phyloP scores from a whole-genome alignment of 768 basidiomycete genomes.

The Rhodotorula diobovata region DNA sequence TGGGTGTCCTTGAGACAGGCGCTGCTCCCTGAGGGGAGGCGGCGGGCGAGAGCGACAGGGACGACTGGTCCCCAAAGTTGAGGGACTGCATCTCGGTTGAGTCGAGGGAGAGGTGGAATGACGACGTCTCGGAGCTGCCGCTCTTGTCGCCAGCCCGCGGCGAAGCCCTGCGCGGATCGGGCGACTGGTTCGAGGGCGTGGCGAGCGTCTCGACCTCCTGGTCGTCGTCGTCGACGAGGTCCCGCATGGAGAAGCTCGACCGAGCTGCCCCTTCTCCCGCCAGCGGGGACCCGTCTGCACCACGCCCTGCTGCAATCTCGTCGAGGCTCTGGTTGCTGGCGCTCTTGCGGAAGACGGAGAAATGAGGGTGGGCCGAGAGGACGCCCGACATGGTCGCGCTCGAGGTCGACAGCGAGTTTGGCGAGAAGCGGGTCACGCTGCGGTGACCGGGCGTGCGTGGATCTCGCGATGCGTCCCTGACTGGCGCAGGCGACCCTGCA shows the following conservation, averaged over 20 bases:
- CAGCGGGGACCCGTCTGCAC: neutral
- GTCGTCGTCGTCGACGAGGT: neutral
- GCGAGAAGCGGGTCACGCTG: neutral
- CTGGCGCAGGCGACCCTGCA: neutral
- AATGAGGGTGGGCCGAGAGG: conserved; percentile 31
- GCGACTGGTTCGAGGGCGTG: conserved; percentile 12
- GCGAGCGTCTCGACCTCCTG: conserved; percentile 24
- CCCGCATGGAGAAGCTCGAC: neutral
- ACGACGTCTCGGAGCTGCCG: conserved; percentile 10
- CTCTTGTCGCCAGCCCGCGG: neutral
- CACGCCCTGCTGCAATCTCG: neutral
- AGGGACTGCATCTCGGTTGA: conserved; percentile 16
- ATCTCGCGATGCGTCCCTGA: neutral
- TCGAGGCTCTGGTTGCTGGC: conserved; percentile 1
- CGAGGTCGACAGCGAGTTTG: conserved; percentile 23
- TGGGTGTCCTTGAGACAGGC: neutral
- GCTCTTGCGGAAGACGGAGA: conserved; percentile 38
- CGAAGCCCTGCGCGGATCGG: neutral
- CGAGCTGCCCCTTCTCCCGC: neutral
- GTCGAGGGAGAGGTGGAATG: conserved; percentile 30
- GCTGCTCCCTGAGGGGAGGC: neutral
- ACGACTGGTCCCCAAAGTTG: conserved; percentile 35
- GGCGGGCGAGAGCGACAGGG: conserved; percentile 16
- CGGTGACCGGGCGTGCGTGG: conserved; percentile 7
- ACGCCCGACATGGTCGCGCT: conserved; percentile 22